These are phyloP conservation scores for Knufia fluminis DNA, from an alignment of 2,329 filamentous ascomycete genomes.

Conservation along the genomic window DNA sequence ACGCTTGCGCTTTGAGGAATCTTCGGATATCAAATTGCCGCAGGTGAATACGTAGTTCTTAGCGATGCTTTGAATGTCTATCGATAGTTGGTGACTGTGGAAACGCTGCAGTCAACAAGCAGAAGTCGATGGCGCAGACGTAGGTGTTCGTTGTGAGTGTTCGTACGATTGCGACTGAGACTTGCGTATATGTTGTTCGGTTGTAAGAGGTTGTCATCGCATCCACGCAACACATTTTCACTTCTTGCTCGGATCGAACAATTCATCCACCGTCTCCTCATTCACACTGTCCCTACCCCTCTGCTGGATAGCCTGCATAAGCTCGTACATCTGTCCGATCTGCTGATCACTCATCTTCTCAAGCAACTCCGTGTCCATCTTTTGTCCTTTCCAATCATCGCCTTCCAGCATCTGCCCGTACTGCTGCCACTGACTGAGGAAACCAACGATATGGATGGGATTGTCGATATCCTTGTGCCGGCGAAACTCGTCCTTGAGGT, in stretches of 20 bases:
- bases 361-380: slow-evolving; percentile 61
- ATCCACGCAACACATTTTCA: slow-evolving; percentile 10
- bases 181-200: not conserved
- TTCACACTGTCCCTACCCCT: slow-evolving; percentile 41
- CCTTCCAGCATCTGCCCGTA: slow-evolving; percentile 91
- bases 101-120: too few relatives aligned
- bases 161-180: not conserved
- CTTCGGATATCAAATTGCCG: too few relatives aligned
- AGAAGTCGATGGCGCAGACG: slow-evolving; percentile 7
- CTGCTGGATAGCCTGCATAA: slow-evolving; percentile 72
- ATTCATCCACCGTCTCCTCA: slow-evolving; percentile 27
- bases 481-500: slow-evolving; percentile 86
- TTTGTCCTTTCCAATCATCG: slow-evolving; percentile 73
- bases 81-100: too few relatives aligned
- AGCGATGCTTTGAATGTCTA: too few relatives aligned
- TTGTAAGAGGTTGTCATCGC: slow-evolving; percentile 2
- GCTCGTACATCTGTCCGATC: slow-evolving; percentile 82
- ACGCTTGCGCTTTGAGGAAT: not conserved
- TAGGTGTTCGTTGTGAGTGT: not conserved
- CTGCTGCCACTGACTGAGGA: slow-evolving; percentile 90
- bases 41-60: too few relatives aligned
- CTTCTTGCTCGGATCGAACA: slow-evolving; percentile 7
- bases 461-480: slow-evolving; percentile 79
- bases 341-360: slow-evolving; percentile 97
- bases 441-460: slow-evolving; percentile 86